Conservation (phyloP, 257 asterid species). For the Scutellaria minor region DNA sequence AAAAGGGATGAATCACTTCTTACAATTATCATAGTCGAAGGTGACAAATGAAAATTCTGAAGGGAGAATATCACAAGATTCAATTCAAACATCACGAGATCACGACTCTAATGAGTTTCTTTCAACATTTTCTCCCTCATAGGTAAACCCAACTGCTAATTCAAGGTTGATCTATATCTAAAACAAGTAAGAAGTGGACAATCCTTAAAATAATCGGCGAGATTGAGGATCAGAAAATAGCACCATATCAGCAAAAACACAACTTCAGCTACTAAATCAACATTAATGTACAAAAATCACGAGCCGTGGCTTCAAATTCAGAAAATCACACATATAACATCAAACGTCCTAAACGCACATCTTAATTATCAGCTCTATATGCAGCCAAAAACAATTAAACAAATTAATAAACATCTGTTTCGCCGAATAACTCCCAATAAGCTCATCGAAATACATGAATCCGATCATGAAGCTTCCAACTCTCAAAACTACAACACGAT, state of each 20-base stretch:
- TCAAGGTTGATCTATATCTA: slow-evolving; percentile 6
- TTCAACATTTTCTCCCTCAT: not conserved
- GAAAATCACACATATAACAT: not conserved
- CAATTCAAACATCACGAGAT: not conserved
- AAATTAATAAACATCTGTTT: not conserved
- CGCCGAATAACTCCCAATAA: not conserved
- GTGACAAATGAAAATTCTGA: slow-evolving; percentile 6
- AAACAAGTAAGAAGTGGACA: not conserved
- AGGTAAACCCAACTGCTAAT: slow-evolving; percentile 20
- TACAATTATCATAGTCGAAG: not conserved
- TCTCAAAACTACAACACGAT: not conserved
- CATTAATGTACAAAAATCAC: not conserved
- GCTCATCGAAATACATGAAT: not conserved
- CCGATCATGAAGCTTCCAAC: not conserved
- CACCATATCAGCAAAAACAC: slow-evolving; percentile 12
- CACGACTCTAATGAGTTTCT: not conserved
- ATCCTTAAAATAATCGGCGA: not conserved
- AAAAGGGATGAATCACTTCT: not conserved
- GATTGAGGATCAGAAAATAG: not conserved
- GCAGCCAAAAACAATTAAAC: not conserved
- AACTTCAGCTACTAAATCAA: not conserved
- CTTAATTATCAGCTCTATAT: not conserved
- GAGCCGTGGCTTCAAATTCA: slow-evolving; percentile 13
- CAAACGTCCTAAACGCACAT: slow-evolving; percentile 12
- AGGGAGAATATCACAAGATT: not conserved